Evolutionary conservation across 116 monocot genomes (phyloP).

Genomic region (Posidonia oceanica): DNA sequence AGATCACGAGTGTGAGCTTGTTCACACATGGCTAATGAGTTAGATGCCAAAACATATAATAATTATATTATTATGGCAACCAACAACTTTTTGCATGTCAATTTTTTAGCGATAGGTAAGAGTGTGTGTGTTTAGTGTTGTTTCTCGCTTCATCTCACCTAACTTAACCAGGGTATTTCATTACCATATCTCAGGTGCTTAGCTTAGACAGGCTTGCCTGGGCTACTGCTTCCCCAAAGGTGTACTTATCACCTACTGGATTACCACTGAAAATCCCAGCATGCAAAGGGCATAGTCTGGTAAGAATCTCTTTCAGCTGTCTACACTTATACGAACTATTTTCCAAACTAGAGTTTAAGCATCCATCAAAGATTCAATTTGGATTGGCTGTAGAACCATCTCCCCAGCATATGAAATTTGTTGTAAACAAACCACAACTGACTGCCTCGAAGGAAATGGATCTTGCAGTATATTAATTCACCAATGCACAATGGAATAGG

Average conservation of each 20-base stretch:
- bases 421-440: too few relatives aligned
- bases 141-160: too few relatives aligned
- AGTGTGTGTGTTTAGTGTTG: too few relatives aligned
- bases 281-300: slow-evolving; percentile 92
- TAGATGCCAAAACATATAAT: too few relatives aligned
- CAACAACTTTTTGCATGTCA: too few relatives aligned
- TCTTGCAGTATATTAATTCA: too few relatives aligned
- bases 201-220: slow-evolving; percentile 78
- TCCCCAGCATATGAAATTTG: neutral
- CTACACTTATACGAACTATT: neutral
- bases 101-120: too few relatives aligned
- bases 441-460: too few relatives aligned
- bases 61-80: too few relatives aligned
- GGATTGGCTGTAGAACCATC: neutral
- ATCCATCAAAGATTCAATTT: neutral
- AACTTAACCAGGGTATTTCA: neutral
- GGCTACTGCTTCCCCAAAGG: slow-evolving; percentile 46
- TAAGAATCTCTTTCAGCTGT: slow-evolving; percentile 13
- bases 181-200: slow-evolving; percentile 50
- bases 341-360: neutral
- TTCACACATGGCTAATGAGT: too few relatives aligned
- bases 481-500: too few relatives aligned
- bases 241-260: slow-evolving; percentile 51
- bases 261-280: slow-evolving; percentile 61
- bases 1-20: too few relatives aligned